Percentiles rank a stretch among this genome's conserved stretches.
phyloP scores from a whole-genome alignment of 352 stramenopile genomes.

The Pilasporangium apinafurcum region DNA sequence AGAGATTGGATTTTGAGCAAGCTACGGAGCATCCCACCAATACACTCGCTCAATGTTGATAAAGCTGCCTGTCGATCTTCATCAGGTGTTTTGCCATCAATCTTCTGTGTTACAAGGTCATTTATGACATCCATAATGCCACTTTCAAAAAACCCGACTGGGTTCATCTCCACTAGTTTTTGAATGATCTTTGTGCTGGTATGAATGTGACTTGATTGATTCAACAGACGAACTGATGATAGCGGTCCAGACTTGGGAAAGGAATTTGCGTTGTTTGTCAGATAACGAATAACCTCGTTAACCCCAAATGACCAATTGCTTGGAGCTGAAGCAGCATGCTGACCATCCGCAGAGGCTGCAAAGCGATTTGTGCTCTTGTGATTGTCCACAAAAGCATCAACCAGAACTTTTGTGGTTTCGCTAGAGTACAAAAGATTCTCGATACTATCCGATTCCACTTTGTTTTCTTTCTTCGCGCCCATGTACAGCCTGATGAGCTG shows the following conservation, averaged over 20 bases:
- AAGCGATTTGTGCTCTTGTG: constrained; percentile 59
- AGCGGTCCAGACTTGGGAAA: constrained; percentile 44
- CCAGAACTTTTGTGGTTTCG: constrained; percentile 27
- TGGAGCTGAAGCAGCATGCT: constrained; percentile 56
- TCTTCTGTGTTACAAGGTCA: constrained; percentile 26
- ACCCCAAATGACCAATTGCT: constrained; percentile 77
- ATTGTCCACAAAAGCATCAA: constrained; percentile 46
- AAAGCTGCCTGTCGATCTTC: constrained; percentile 61
- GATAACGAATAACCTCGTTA: constrained; percentile 45
- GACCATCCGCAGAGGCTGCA: constrained; percentile 55
- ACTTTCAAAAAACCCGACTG: constrained; percentile 19
- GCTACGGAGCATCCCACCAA: constrained; percentile 31
- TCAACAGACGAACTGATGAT: constrained; percentile 49
- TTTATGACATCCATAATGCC: constrained; percentile 14
- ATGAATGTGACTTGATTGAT: constrained; percentile 33
- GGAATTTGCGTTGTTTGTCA: constrained; percentile 31
- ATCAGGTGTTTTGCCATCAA: constrained; percentile 26
- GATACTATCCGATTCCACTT: constrained; percentile 5
- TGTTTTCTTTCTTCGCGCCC: constrained; percentile 3
- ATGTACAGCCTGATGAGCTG: constrained; percentile 51
- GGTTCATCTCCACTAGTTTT: constrained; percentile 37
- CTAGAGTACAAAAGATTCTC: constrained; percentile 36
- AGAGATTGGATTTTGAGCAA: constrained; percentile 18
- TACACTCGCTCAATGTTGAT: constrained; percentile 49
- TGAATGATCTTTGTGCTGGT: constrained; percentile 37